These are phyloP conservation scores for Medicago ruthenica DNA, from an alignment of 306 rosid genomes.

Conservation along the genomic window DNA sequence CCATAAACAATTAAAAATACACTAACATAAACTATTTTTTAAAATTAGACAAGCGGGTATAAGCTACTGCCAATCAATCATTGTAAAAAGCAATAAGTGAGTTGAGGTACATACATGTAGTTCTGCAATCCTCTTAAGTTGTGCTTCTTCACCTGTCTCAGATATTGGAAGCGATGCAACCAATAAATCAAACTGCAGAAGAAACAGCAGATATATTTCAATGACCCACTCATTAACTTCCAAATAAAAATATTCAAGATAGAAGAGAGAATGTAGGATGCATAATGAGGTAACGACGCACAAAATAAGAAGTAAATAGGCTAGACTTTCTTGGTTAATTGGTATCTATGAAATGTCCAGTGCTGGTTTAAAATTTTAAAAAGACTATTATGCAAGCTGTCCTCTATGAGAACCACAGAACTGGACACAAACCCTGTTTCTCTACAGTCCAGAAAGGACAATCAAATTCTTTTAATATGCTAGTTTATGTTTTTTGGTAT, in stretches of 20 bases:
- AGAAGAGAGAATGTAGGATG: background rate
- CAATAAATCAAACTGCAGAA: slow-evolving; percentile 76
- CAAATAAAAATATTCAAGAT: background rate
- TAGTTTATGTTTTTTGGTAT: background rate
- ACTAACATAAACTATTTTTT: background rate
- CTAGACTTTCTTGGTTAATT: slow-evolving; percentile 2
- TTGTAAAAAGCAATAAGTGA: slow-evolving; percentile 1
- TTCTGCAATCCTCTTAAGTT: slow-evolving; percentile 79
- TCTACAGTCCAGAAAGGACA: background rate
- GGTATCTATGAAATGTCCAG: background rate
- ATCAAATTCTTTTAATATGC: slow-evolving; percentile 1
- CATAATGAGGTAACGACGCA: background rate
- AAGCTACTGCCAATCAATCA: slow-evolving; percentile 20
- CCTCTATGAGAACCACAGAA: background rate
- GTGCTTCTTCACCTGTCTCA: slow-evolving; percentile 82
- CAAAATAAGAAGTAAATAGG: background rate
- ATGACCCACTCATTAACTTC: slow-evolving; percentile 21
- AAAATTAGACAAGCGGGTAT: background rate
- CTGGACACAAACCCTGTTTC: background rate
- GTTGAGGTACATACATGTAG: slow-evolving; percentile 62
- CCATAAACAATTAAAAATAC: slow-evolving; percentile 16
- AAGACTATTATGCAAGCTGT: background rate
- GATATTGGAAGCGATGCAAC: slow-evolving; percentile 83
- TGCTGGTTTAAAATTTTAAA: background rate
- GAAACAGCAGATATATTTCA: slow-evolving; percentile 33